A percentile compares a stretch with the other conserved stretches of the same genome.
Evolutionary conservation across 441 rosid genomes (phyloP).

Genomic region (California macrophylla): DNA sequence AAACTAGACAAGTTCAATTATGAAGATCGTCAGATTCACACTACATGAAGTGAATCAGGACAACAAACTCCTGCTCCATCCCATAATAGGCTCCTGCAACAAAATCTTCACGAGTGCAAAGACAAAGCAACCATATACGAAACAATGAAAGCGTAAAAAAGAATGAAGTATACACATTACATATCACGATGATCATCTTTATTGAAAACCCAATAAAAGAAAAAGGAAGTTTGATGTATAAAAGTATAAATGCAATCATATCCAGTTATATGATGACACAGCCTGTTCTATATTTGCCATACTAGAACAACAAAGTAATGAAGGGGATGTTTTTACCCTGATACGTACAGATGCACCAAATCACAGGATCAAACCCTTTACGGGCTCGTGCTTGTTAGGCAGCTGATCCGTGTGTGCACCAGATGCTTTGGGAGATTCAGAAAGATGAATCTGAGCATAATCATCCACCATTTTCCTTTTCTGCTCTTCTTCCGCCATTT

Average conservation of each 20-base stretch:
- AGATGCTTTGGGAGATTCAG: conserved; percentile 48
- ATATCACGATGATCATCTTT: too few species aligned
- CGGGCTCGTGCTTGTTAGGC: conserved; percentile 45
- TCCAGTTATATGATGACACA: neutral
- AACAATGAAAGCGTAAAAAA: too few species aligned
- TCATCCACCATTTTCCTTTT: conserved; percentile 50
- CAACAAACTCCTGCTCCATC: too few species aligned
- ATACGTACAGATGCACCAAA: conserved; percentile 15
- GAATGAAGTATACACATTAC: too few species aligned
- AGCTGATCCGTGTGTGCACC: conserved; percentile 23
- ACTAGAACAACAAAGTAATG: conserved; percentile 12
- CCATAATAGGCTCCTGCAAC: too few species aligned
- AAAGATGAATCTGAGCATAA: conserved; percentile 40
- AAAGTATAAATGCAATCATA: conserved; percentile 9
- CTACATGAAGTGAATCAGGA: too few species aligned
- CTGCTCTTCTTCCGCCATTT: conserved; percentile 54
- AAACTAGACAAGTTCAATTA: too few species aligned
- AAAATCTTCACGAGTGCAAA: too few species aligned
- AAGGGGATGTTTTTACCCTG: conserved; percentile 2
- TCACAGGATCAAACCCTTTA: conserved; percentile 51
- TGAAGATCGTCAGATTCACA: too few species aligned
- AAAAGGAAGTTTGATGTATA: neutral
- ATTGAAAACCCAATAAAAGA: neutral
- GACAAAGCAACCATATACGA: too few species aligned
- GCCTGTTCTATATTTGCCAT: conserved; percentile 14